phyloP scores from a whole-genome alignment of 805 yeast genomes.

The Lipomyces spencermartinsiae region DNA sequence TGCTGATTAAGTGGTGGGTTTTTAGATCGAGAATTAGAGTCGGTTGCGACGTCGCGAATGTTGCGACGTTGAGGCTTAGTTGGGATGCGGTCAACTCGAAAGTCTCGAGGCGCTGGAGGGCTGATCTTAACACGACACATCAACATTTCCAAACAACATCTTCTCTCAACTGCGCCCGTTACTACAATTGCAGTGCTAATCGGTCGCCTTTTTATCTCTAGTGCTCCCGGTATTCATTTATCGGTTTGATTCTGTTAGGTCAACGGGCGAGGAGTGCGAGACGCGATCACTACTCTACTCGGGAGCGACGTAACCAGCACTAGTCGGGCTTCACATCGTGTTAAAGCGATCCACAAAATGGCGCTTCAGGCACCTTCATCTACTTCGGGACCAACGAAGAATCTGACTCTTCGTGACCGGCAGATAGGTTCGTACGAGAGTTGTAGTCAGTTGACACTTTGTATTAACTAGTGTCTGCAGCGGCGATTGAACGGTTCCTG shows the following conservation, averaged over 20 bases:
- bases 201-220: not conserved
- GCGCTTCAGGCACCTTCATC: constrained; percentile 15
- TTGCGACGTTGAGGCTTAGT: no score
- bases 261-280: not conserved
- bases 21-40: no score
- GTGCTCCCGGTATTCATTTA: not conserved
- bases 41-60: no score
- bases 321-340: not conserved
- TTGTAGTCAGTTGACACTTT: not conserved
- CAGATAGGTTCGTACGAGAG: constrained; percentile 32
- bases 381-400: constrained; percentile 13
- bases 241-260: not conserved
- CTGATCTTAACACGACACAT: not conserved
- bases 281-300: not conserved
- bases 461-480: constrained; percentile 33
- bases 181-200: not conserved
- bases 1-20: not conserved
- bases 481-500: constrained; percentile 78
- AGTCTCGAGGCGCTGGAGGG: not conserved
- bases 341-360: constrained; percentile 1
- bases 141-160: not conserved
- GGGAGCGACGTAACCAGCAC: not conserved
- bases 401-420: constrained; percentile 34
- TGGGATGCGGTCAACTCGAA: no score
- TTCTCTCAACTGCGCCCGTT: not conserved